These are phyloP conservation scores for Dryadomyces quercus-mongolicae DNA, from an alignment of 2,329 filamentous ascomycete species.

Conservation along the genomic window DNA sequence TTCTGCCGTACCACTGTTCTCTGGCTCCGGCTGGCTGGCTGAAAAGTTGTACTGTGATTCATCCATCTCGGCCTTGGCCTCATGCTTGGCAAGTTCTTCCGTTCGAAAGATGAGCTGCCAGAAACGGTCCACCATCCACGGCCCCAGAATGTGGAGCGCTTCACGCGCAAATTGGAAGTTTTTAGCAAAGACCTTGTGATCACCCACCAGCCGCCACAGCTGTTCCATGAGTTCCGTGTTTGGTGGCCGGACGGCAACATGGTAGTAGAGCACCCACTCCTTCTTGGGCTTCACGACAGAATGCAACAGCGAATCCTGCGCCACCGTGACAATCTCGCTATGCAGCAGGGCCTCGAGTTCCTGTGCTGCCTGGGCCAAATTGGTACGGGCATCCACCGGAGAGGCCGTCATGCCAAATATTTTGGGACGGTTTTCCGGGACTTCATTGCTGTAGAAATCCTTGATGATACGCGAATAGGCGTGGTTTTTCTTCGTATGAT, in stretches of 20 bases:
- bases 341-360: conserved; percentile 69
- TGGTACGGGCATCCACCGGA: conserved; percentile 71
- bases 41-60: not conserved
- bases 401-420: conserved; percentile 97
- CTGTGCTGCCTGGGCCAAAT: conserved; percentile 56
- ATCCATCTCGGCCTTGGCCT: conserved; percentile 34
- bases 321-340: conserved; percentile 68
- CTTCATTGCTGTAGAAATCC: conserved; percentile 58
- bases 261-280: conserved; percentile 43
- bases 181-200: conserved; percentile 35
- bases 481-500: conserved; percentile 91
- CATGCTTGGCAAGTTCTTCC: conserved; percentile 47
- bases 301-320: conserved; percentile 40
- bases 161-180: conserved; percentile 47
- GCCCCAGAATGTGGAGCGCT: conserved; percentile 56
- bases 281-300: conserved; percentile 47
- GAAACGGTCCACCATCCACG: conserved; percentile 74
- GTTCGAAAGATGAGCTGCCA: conserved; percentile 62
- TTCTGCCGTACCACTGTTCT: too few species aligned
- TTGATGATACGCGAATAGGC: conserved; percentile 83
- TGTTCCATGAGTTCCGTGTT: conserved; percentile 52
- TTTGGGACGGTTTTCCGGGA: conserved; percentile 45
- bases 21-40: too few species aligned
- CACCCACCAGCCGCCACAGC: conserved; percentile 33
- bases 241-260: conserved; percentile 32